Percentiles rank a stretch among this genome's conserved stretches.
These are phyloP conservation scores for Metschnikowia bowlesiae DNA, from an alignment of 805 yeast genomes.

Conservation along the genomic window DNA sequence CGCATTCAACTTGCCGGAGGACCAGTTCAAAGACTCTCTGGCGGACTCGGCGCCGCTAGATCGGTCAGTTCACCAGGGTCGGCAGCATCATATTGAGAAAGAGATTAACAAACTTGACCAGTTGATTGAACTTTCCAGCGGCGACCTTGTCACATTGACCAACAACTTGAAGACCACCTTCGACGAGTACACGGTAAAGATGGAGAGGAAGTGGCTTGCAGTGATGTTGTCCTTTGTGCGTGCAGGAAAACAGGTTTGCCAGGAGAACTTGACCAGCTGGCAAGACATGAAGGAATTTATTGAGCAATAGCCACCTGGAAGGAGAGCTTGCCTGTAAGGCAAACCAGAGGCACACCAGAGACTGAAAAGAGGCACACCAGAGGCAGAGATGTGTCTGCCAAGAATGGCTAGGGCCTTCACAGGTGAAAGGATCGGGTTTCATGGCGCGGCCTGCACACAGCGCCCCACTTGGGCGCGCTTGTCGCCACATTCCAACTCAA, in stretches of 20 bases:
- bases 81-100: constrained; percentile 33
- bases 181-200: constrained; percentile 29
- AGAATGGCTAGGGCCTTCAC: not conserved
- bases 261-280: constrained; percentile 24
- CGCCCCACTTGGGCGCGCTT: not conserved
- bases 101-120: constrained; percentile 45
- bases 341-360: too few species aligned
- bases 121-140: constrained; percentile 39
- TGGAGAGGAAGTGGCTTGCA: constrained; percentile 40
- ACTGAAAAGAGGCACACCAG: too few species aligned
- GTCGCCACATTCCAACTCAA: not conserved
- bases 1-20: constrained; percentile 13
- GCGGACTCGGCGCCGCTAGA: constrained; percentile 1
- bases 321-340: too few species aligned
- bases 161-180: constrained; percentile 39
- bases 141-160: constrained; percentile 43
- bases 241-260: constrained; percentile 27
- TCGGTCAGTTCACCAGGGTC: constrained; percentile 22
- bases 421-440: too few species aligned
- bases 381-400: not conserved
- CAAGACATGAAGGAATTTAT: constrained; percentile 25
- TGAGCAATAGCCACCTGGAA: not conserved
- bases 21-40: not conserved
- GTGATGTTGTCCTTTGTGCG: constrained; percentile 36
- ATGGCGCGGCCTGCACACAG: not conserved